Percentiles rank a stretch among this genome's conserved stretches.
Evolutionary conservation across 139 green algal genomes (phyloP).

Genomic region (Astrephomene gubernaculifera): DNA sequence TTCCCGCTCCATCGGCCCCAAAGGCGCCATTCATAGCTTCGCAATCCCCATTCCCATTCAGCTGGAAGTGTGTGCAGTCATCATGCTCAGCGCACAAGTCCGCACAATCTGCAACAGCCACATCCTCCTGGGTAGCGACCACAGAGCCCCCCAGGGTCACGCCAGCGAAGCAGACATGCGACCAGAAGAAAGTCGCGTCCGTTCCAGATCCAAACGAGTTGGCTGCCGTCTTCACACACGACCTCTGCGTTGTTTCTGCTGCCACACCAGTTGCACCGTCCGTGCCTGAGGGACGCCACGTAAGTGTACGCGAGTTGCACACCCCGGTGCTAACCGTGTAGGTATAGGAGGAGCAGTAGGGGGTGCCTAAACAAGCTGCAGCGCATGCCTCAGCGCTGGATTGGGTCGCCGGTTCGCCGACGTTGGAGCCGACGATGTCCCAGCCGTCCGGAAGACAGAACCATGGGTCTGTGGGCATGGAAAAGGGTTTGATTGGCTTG

Average conservation of each 20-base stretch:
- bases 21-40: background rate
- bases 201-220: too few species aligned
- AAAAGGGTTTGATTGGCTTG: too few species aligned
- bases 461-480: constrained; percentile 4
- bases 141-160: background rate
- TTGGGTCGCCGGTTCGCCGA: background rate
- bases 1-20: background rate
- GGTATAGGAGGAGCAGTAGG: background rate
- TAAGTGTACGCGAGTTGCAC: too few species aligned
- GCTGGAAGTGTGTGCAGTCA: background rate
- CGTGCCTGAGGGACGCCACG: background rate
- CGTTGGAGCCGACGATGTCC: background rate
- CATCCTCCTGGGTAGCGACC: background rate
- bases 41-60: background rate
- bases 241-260: background rate
- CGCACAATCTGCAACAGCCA: background rate
- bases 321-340: background rate
- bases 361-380: background rate
- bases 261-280: background rate
- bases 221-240: constrained; percentile 13
- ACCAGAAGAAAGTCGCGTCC: background rate
- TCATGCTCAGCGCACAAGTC: background rate
- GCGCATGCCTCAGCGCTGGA: constrained; percentile 4
- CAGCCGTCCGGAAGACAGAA: constrained; percentile 4
- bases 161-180: background rate